These are phyloP conservation scores for Schwanniomyces vanrijiae DNA, from an alignment of 805 yeast genomes.

Conservation along the genomic window DNA sequence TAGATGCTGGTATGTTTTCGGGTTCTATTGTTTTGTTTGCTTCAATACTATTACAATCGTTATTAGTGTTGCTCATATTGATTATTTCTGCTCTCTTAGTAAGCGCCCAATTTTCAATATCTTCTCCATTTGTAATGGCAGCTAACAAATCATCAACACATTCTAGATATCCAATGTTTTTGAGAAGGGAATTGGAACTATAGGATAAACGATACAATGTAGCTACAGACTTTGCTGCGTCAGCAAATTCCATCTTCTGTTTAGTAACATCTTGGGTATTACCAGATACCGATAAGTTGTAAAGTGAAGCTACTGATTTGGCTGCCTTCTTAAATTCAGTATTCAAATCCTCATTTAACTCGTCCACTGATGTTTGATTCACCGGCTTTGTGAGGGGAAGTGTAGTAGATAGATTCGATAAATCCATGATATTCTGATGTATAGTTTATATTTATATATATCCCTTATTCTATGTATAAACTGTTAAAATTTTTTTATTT, in stretches of 20 bases:
- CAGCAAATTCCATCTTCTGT: constrained; percentile 33
- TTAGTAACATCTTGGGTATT: constrained; percentile 1
- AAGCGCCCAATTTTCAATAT: constrained; percentile 54
- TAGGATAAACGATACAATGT: constrained; percentile 61
- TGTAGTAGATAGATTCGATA: constrained; percentile 57
- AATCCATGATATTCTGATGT: constrained; percentile 46
- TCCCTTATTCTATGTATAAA: not conserved
- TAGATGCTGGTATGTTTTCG: not conserved
- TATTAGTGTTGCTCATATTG: constrained; percentile 8
- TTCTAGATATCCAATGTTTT: constrained; percentile 59
- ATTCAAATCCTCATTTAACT: constrained; percentile 53
- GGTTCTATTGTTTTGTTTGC: not conserved
- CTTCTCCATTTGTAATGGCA: constrained; percentile 40
- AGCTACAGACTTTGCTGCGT: constrained; percentile 44
- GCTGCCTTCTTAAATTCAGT: constrained; percentile 73
- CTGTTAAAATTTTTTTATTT: not conserved
- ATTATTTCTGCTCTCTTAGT: constrained; percentile 44
- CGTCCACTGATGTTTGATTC: constrained; percentile 45
- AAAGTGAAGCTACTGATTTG: constrained; percentile 60
- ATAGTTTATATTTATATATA: not conserved
- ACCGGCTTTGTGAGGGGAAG: constrained; percentile 55
- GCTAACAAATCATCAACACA: constrained; percentile 58
- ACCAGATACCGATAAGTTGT: constrained; percentile 22
- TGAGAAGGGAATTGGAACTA: constrained; percentile 46
- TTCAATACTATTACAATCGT: not conserved